phyloP scores from a whole-genome alignment of 306 rosid species.

The Trichosanthes truncata region DNA sequence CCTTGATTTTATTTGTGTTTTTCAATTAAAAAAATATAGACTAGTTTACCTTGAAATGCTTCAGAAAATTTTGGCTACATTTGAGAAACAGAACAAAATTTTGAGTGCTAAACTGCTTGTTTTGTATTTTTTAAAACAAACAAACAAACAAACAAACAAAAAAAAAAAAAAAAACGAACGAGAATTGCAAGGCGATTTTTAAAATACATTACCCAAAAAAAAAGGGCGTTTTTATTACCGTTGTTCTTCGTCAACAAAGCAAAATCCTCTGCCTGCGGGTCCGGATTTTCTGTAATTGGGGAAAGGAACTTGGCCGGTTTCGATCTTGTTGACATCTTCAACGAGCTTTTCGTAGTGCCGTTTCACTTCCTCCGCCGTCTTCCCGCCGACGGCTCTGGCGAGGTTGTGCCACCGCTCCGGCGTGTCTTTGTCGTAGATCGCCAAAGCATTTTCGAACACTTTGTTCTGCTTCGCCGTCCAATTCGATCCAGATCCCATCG shows the following conservation, averaged over 20 bases:
- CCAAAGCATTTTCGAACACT: constrained; percentile 69
- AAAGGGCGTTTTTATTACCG: constrained; percentile 17
- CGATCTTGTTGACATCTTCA: constrained; percentile 57
- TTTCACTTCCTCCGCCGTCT: constrained; percentile 62
- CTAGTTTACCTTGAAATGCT: neutral
- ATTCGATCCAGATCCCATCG: constrained; percentile 1
- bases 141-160: no score
- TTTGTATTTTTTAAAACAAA: neutral
- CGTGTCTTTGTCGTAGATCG: constrained; percentile 42
- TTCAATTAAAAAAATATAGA: no score
- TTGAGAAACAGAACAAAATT: neutral
- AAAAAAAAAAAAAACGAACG: no score
- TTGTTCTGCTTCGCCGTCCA: constrained; percentile 78
- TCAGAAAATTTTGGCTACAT: neutral
- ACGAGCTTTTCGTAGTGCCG: constrained; percentile 57
- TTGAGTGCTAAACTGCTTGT: neutral
- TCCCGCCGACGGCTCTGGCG: constrained; percentile 72
- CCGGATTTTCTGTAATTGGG: constrained; percentile 41
- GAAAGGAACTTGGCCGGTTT: constrained; percentile 58
- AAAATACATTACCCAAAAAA: neutral
- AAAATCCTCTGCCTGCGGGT: constrained; percentile 22
- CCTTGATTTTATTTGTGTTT: neutral
- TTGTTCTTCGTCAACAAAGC: constrained; percentile 23
- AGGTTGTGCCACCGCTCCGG: constrained; percentile 66
- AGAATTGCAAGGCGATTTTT: neutral